A percentile compares a stretch with the other conserved stretches of the same genome.
phyloP scores from a whole-genome alignment of 495 filamentous ascomycete species.

The Chaetomidium leptoderma region DNA sequence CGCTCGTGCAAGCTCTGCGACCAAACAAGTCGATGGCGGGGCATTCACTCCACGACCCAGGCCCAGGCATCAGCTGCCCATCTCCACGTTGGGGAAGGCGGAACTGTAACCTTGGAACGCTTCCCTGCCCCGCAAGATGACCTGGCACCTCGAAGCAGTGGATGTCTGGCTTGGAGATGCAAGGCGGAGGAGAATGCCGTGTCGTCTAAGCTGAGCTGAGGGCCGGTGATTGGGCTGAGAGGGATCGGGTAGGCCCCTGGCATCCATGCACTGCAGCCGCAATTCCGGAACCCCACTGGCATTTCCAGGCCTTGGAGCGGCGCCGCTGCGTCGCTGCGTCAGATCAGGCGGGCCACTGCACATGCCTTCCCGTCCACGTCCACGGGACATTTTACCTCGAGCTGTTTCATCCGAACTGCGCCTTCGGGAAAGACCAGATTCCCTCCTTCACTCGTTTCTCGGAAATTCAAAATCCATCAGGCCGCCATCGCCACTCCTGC shows the following conservation, averaged over 20 bases:
- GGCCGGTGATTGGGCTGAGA: conserved; percentile 13
- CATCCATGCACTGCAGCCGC: conserved; percentile 7
- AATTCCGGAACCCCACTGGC: not conserved
- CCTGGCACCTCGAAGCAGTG: not conserved
- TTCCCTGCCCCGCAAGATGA: conserved; percentile 10
- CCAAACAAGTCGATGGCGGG: conserved; percentile 3
- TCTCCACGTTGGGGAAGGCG: conserved; percentile 10
- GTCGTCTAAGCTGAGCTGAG: conserved; percentile 5
- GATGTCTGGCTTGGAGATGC: conserved; percentile 15
- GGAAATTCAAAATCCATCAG: not conserved
- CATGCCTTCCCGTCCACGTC: not conserved
- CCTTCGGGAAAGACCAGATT: not conserved
- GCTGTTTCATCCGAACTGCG: conserved; percentile 1
- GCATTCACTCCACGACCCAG: not conserved
- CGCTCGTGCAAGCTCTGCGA: too few species aligned
- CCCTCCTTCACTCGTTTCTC: not conserved
- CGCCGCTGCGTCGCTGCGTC: not conserved
- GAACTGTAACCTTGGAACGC: not conserved
- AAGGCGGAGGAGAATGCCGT: conserved; percentile 6
- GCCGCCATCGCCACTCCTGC: not conserved
- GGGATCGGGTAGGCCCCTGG: conserved; percentile 1
- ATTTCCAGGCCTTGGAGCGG: not conserved
- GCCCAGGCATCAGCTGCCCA: not conserved
- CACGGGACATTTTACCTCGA: conserved; percentile 1
- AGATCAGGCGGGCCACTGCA: conserved; percentile 9